Conservation (phyloP, 768 basidiomycete species). For the Lentinula boryana region DNA sequence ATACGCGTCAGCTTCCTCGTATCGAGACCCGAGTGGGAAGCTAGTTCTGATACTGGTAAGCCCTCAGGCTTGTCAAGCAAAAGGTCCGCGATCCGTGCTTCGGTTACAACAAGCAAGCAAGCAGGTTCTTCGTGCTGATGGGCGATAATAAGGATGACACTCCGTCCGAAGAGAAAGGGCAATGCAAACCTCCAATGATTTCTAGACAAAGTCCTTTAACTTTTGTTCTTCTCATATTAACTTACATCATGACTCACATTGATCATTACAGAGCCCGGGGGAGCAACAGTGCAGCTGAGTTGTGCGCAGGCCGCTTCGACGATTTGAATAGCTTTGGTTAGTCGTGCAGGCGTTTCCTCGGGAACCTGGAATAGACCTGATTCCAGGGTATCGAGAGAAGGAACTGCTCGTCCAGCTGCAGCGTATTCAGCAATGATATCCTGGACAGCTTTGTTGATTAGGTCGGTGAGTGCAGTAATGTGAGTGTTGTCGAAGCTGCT, state of each 20-base stretch:
- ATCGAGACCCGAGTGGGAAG: conserved; percentile 23
- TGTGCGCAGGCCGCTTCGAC: conserved; percentile 31
- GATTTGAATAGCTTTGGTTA: conserved; percentile 23
- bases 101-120: conserved; percentile 26
- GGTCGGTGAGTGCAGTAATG: conserved; percentile 18
- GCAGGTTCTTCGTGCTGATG: conserved; percentile 23
- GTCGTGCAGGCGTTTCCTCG: conserved; percentile 13
- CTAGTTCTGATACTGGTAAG: conserved; percentile 26
- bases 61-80: conserved; percentile 30
- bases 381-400: conserved; percentile 26
- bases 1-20: conserved; percentile 30
- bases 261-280: conserved; percentile 24
- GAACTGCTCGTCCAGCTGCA: conserved; percentile 18
- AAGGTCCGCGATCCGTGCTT: conserved; percentile 31
- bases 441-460: conserved; percentile 24
- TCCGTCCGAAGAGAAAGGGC: background rate
- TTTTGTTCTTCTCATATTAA: too few relatives aligned
- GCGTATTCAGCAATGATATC: conserved; percentile 26
- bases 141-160: background rate
- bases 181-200: conserved; percentile 5
- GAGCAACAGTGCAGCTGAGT: conserved; percentile 22
- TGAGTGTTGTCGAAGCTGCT: conserved; percentile 7
- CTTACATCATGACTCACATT: conserved; percentile 17
- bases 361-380: conserved; percentile 28
- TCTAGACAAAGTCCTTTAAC: conserved; percentile 4